These are phyloP conservation scores for Saturnispora silvae DNA, from an alignment of 805 yeast species.

Conservation along the genomic window DNA sequence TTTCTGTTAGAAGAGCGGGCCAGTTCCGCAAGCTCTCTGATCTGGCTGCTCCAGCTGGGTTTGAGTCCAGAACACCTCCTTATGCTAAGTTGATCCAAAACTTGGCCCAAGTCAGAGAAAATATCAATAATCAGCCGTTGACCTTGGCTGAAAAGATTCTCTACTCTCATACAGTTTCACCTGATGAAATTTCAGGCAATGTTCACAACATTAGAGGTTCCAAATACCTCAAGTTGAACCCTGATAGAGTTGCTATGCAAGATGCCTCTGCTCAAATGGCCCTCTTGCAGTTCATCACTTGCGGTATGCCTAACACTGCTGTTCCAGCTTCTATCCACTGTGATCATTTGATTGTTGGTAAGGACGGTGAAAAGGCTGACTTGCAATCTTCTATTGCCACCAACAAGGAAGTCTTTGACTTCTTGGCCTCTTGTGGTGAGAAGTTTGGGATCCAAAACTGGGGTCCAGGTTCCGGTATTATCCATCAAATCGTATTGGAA, in stretches of 20 bases:
- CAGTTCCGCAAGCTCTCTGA: neutral
- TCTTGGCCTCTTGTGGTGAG: slow-evolving; percentile 80
- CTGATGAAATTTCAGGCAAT: slow-evolving; percentile 63
- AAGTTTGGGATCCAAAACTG: slow-evolving; percentile 97
- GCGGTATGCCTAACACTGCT: slow-evolving; percentile 83
- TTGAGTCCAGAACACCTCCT: slow-evolving; percentile 73
- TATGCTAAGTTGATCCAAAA: slow-evolving; percentile 64
- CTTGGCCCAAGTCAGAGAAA: slow-evolving; percentile 32
- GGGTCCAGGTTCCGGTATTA: slow-evolving; percentile 98
- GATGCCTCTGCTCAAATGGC: slow-evolving; percentile 99
- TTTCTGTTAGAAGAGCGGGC: neutral
- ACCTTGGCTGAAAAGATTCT: slow-evolving; percentile 93
- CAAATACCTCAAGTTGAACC: slow-evolving; percentile 86
- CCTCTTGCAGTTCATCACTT: slow-evolving; percentile 89
- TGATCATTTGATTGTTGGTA: slow-evolving; percentile 96
- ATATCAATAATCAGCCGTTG: slow-evolving; percentile 44
- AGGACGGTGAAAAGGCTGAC: slow-evolving; percentile 80
- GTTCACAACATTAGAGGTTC: slow-evolving; percentile 56
- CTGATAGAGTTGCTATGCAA: slow-evolving; percentile 98
- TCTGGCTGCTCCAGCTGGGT: slow-evolving; percentile 41
- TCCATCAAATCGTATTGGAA: slow-evolving; percentile 93
- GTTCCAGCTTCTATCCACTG: slow-evolving; percentile 96
- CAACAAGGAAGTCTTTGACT: slow-evolving; percentile 91
- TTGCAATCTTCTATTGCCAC: slow-evolving; percentile 76
- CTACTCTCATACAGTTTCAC: slow-evolving; percentile 91